Percentiles rank a stretch among this genome's conserved stretches.
Conservation (phyloP, 495 filamentous ascomycete species). For the Neurospora discreta region DNA sequence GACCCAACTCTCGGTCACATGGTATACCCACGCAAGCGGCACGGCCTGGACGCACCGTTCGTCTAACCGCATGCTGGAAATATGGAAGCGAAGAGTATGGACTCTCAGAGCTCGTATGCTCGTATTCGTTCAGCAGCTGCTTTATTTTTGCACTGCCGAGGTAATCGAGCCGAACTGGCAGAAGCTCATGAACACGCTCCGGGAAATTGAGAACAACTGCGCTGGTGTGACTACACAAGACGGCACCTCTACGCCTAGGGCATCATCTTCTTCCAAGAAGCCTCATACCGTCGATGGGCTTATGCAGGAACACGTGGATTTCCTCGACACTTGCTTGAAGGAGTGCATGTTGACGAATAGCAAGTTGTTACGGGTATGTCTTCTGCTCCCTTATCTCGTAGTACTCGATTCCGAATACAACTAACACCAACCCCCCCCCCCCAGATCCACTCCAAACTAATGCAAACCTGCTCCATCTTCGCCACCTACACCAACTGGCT, state of each 20-base stretch:
- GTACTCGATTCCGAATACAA: neutral
- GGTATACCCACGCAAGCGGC: constrained; percentile 81
- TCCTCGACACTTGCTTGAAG: constrained; percentile 92
- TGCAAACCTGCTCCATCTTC: constrained; percentile 87
- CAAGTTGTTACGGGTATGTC: constrained; percentile 73
- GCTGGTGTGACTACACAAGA: constrained; percentile 25
- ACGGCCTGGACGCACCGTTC: constrained; percentile 76
- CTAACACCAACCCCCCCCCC: neutral
- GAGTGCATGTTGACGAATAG: constrained; percentile 98
- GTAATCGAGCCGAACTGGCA: constrained; percentile 98
- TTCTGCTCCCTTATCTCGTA: neutral
- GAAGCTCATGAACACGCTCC: constrained; percentile 73
- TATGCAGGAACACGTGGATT: constrained; percentile 99
- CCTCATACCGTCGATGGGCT: constrained; percentile 84
- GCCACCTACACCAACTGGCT: constrained; percentile 75
- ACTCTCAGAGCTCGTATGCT: constrained; percentile 88
- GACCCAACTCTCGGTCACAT: constrained; percentile 67
- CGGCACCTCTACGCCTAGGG: constrained; percentile 11
- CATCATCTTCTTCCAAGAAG: neutral
- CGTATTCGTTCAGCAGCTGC: constrained; percentile 87
- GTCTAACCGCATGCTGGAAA: constrained; percentile 61
- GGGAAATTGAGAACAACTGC: constrained; percentile 45
- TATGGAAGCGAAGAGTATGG: constrained; percentile 90
- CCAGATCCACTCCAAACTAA: constrained; percentile 90
- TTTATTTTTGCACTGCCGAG: constrained; percentile 94